Evolutionary conservation across 2,329 filamentous ascomycete species (phyloP).

Genomic region (Didymellaceae sp.): DNA sequence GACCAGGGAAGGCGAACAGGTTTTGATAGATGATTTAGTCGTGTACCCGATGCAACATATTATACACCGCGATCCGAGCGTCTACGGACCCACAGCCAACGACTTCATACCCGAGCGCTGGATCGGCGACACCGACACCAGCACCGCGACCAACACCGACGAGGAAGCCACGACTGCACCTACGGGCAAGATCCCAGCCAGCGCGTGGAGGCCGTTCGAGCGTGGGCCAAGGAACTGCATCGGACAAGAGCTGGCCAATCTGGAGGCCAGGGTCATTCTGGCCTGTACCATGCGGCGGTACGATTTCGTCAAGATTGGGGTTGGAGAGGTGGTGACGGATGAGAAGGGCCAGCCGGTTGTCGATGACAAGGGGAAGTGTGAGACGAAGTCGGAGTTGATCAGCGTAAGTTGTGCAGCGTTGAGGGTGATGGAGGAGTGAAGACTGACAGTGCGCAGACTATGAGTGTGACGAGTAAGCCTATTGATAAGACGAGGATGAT

Average conservation of each 20-base stretch:
- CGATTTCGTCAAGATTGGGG: conserved; percentile 45
- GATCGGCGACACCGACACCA: conserved; percentile 44
- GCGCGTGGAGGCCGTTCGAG: conserved; percentile 63
- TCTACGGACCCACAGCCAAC: conserved; percentile 41
- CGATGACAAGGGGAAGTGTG: conserved; percentile 38
- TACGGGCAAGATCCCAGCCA: conserved; percentile 43
- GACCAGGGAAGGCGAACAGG: conserved; percentile 51
- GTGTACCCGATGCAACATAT: conserved; percentile 53
- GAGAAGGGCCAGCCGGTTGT: conserved; percentile 34
- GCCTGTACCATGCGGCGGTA: conserved; percentile 47
- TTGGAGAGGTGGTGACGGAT: conserved; percentile 36
- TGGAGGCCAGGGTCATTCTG: conserved; percentile 61
- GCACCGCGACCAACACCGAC: conserved; percentile 22
- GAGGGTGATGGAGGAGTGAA: neutral
- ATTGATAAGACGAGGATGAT: conserved; percentile 43
- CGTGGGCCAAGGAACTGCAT: conserved; percentile 64
- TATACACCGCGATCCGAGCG: conserved; percentile 46
- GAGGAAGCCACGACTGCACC: conserved; percentile 7
- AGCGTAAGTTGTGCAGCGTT: conserved; percentile 34
- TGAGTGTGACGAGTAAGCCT: conserved; percentile 41
- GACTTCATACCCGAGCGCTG: conserved; percentile 48
- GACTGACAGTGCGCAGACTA: conserved; percentile 30
- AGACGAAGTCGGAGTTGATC: conserved; percentile 39
- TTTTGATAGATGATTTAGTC: conserved; percentile 53
- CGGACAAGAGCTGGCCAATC: conserved; percentile 62